These are phyloP conservation scores for Fraxinus sp. DNA, from an alignment of 305 asterid species.

Conservation along the genomic window DNA sequence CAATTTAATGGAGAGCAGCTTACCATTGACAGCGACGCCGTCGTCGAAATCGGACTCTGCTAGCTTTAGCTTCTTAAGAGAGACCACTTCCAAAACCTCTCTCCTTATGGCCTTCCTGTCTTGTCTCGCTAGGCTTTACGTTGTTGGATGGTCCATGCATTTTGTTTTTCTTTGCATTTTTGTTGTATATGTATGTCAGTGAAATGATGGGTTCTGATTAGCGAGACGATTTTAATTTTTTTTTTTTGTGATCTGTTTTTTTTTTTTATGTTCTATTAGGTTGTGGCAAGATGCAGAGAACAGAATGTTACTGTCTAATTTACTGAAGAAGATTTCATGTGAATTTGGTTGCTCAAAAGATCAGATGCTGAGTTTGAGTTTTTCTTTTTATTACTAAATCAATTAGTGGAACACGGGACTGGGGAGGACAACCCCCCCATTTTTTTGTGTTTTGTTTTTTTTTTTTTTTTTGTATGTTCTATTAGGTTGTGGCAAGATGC, in stretches of 20 bases:
- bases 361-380: background rate
- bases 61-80: too few species aligned
- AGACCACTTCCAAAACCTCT: conserved; percentile 59
- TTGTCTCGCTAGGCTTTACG: conserved; percentile 85
- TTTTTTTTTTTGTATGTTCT: too few species aligned
- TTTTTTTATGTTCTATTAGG: conserved; percentile 34
- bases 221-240: background rate
- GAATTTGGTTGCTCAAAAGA: background rate
- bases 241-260: background rate
- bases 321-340: conserved; percentile 51
- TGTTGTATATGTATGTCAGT: background rate
- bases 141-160: conserved; percentile 67
- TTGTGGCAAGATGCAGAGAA: conserved; percentile 94
- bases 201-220: background rate
- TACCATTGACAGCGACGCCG: conserved; percentile 47
- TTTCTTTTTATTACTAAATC: background rate
- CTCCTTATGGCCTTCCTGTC: conserved; percentile 63
- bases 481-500: too few species aligned
- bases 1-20: conserved; percentile 45
- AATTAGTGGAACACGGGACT: background rate
- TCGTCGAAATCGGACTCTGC: conserved; percentile 54
- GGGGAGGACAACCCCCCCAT: background rate
- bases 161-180: background rate
- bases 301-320: conserved; percentile 54
- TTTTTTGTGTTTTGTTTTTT: too few species aligned